Base-by-base conservation (phyloP, 2,329 filamentous ascomycete species). In the Cercospora citrullina region DNA sequence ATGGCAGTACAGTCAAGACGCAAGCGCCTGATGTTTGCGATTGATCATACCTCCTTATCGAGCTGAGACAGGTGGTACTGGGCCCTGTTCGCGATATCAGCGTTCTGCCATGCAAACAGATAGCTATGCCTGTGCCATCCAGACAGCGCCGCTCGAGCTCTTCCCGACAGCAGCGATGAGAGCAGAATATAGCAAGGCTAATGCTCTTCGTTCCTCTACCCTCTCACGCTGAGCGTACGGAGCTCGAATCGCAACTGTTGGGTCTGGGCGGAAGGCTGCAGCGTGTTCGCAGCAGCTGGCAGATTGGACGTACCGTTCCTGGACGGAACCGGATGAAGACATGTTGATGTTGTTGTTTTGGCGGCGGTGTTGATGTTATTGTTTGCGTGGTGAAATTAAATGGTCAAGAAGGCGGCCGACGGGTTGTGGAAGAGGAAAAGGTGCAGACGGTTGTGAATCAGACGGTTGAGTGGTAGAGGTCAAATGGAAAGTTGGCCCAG, bases 51-150 rank as follows among this genome's bases (percentile, higher is more conserved):
- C 89, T 93, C 91, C 79, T 89, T 90, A 83, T 96, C 92, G 82
- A 96, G 89, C 83, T 90, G 87, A 75, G 87, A 87, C 79, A 95
- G 86, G 78, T 92, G 90, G 77, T 90, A 76, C 70, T 78, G 76
- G 36, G 76, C 76, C 65, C 74, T 75, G 66, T 60, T 55, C 48
- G 60, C 51, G 30, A n/a, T 69, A 62, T 71, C 68, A 72, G 70
- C 64, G 21, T 33, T 21, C 28, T 51, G 51, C 59, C 61, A 64
- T 26, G 31, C 45, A 55, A 59, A 23, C 55, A 30, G 53, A 28
- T 61, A 64, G 69, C 63, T 60, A 48, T 64, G 45, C 21, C 36
- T 36, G 42, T 48, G 57, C 45, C 60, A 21, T 28, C 39, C 18
- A 18, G 30, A 45, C 48, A 42, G 30, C 33, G n/a, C 23, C 61